These are phyloP conservation scores for Cutaneotrichosporon mucoides DNA, from an alignment of 1,284 basidiomycete species.

Conservation along the genomic window DNA sequence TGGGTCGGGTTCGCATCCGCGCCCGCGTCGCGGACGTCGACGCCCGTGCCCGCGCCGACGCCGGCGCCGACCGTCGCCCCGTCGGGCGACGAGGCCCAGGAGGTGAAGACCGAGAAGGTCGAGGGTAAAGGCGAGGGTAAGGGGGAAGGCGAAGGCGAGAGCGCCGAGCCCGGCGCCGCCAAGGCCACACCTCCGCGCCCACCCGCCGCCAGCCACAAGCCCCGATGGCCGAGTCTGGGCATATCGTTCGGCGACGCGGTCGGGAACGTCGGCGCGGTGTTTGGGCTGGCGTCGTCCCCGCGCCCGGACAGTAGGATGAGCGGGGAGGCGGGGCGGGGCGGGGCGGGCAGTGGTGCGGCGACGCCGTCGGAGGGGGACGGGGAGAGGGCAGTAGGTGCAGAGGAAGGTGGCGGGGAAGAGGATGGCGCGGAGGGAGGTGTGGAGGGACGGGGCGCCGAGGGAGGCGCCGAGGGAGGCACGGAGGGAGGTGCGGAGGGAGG, in stretches of 20 bases:
- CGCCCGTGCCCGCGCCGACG: background rate
- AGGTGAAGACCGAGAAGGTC: background rate
- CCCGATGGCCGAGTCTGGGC: constrained; percentile 19
- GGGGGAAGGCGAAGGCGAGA: too few relatives aligned
- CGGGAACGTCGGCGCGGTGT: constrained; percentile 30
- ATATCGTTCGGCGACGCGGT: constrained; percentile 27
- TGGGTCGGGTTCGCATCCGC: constrained; percentile 13
- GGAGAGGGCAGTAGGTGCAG: too few relatives aligned
- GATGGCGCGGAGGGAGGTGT: too few relatives aligned
- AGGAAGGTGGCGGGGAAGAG: too few relatives aligned
- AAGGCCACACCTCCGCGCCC: background rate
- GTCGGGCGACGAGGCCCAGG: background rate
- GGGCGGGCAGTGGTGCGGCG: background rate
- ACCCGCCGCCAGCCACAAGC: background rate
- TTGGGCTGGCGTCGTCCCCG: constrained; percentile 21
- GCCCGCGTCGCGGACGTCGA: constrained; percentile 2
- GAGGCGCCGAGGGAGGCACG: too few relatives aligned
- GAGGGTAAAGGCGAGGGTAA: too few relatives aligned
- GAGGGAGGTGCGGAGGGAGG: too few relatives aligned
- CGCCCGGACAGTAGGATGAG: background rate
- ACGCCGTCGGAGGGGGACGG: background rate
- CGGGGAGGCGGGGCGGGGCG: background rate
- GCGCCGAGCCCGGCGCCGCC: background rate
- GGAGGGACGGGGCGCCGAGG: too few relatives aligned
- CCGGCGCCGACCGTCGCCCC: background rate